Conservation (phyloP, 495 filamentous ascomycete species). For the Penicillium malachiteum region DNA sequence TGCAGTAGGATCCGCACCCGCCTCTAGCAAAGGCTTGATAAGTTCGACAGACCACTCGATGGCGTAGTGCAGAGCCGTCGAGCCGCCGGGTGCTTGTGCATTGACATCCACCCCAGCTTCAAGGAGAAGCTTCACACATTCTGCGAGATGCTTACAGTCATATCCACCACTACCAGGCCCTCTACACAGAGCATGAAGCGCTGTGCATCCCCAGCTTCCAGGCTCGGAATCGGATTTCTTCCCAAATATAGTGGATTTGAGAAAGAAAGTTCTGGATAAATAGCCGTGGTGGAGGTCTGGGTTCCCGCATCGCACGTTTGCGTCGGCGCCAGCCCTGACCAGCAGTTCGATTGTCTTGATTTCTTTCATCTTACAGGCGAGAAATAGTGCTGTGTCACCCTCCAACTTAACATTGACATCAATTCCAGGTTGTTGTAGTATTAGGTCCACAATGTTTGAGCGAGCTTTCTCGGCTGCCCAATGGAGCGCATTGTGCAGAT, state of each 20-base stretch:
- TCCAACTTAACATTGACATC: not conserved
- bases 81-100: not conserved
- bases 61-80: not conserved
- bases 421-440: not conserved
- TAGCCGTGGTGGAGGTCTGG: too few species aligned
- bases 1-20: not conserved
- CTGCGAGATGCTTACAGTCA: not conserved
- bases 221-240: not conserved
- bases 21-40: constrained; percentile 1
- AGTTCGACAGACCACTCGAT: not conserved
- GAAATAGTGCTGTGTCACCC: not conserved
- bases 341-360: not conserved
- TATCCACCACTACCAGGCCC: not conserved
- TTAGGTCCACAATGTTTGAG: not conserved
- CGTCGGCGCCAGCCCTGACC: not conserved
- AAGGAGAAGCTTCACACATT: not conserved
- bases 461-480: not conserved
- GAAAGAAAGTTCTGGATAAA: too few species aligned
- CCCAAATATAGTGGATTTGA: too few species aligned
- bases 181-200: constrained; percentile 1
- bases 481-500: not conserved
- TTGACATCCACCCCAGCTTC: not conserved
- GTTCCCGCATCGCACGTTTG: not conserved
- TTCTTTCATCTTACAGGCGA: not conserved
- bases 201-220: not conserved